A percentile compares a stretch with the other conserved stretches of the same genome.
phyloP scores from a whole-genome alignment of 352 stramenopile species.

The Pythium oligandrum region DNA sequence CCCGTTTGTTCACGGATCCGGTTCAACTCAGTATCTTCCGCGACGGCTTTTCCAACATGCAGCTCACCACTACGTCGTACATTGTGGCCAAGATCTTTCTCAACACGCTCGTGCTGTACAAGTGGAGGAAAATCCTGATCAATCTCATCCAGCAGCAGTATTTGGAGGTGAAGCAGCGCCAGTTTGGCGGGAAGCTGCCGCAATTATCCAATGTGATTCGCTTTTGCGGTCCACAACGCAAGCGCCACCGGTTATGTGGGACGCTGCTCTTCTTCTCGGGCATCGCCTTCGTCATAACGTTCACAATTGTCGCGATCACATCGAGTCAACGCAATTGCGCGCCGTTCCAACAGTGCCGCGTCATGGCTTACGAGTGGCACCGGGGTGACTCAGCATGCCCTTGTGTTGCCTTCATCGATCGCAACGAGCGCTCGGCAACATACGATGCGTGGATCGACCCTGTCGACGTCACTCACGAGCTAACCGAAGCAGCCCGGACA shows the following conservation, averaged over 20 bases:
- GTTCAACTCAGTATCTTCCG: slow-evolving; percentile 17
- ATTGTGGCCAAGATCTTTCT: slow-evolving; percentile 13
- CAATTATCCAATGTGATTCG: not conserved
- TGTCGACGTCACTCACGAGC: not conserved
- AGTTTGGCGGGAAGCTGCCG: not conserved
- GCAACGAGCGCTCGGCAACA: not conserved
- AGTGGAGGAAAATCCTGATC: slow-evolving; percentile 20
- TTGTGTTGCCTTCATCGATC: slow-evolving; percentile 5
- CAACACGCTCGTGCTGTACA: slow-evolving; percentile 16
- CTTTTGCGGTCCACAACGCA: slow-evolving; percentile 1
- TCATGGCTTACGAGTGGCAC: slow-evolving; percentile 9
- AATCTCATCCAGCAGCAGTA: slow-evolving; percentile 13
- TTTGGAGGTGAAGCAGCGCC: too few relatives aligned
- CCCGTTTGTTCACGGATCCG: slow-evolving; percentile 21
- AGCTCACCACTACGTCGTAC: slow-evolving; percentile 12
- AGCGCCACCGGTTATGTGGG: slow-evolving; percentile 10
- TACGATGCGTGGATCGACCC: slow-evolving; percentile 4
- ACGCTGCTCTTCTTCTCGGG: slow-evolving; percentile 10
- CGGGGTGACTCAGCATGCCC: not conserved
- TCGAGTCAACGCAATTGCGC: slow-evolving; percentile 4
- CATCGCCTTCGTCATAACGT: slow-evolving; percentile 6
- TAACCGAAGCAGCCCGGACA: not conserved
- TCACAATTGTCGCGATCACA: slow-evolving; percentile 6
- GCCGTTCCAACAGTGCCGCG: slow-evolving; percentile 5
- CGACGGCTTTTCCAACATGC: slow-evolving; percentile 14